These are phyloP conservation scores for Fomitopsis betulina DNA, from an alignment of 1,284 basidiomycete genomes.

Conservation along the genomic window DNA sequence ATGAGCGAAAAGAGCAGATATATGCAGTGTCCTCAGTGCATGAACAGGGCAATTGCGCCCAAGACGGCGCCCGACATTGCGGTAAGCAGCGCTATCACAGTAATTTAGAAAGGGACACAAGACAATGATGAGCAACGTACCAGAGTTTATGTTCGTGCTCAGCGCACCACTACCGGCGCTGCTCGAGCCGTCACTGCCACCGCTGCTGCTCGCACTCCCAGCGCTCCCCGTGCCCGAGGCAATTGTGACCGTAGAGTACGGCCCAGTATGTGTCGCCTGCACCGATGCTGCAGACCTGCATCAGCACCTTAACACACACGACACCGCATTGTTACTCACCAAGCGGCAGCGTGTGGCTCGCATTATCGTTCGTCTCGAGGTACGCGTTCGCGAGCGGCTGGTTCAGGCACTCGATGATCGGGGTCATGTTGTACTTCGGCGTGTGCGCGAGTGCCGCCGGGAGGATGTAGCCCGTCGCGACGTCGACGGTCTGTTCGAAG, in stretches of 20 bases:
- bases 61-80: neutral
- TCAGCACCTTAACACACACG: neutral
- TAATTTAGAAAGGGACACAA: neutral
- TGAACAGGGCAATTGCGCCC: neutral
- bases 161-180: neutral
- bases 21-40: too few species aligned
- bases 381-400: slow-evolving; percentile 55
- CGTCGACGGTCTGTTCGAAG: slow-evolving; percentile 62
- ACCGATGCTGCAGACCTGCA: neutral
- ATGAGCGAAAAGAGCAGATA: too few species aligned
- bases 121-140: neutral
- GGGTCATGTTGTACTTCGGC: slow-evolving; percentile 56
- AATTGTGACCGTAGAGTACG: neutral
- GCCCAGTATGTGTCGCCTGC: neutral
- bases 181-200: neutral
- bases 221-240: neutral
- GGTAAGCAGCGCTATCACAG: neutral
- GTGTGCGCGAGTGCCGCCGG: slow-evolving; percentile 60
- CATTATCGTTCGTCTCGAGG: slow-evolving; percentile 64
- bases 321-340: slow-evolving; percentile 19
- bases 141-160: neutral
- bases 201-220: neutral
- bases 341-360: slow-evolving; percentile 43
- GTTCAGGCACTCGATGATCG: slow-evolving; percentile 69
- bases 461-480: slow-evolving; percentile 67